Conservation (phyloP, 2,329 filamentous ascomycete genomes). For the Beauveria rudraprayagi region DNA sequence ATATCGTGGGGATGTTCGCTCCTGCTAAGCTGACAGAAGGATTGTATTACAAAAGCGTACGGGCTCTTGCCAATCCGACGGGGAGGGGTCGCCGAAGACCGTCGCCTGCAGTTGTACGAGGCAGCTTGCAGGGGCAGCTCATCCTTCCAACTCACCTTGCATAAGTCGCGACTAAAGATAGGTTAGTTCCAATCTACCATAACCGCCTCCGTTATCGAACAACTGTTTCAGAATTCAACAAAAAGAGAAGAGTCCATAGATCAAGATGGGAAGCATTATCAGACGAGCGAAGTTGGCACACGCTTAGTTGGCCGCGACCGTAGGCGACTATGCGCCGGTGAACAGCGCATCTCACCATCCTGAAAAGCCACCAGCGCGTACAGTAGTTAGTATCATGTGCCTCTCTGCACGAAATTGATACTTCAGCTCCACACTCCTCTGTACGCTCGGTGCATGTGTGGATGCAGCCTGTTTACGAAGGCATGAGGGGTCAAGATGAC, state of each 20-base stretch:
- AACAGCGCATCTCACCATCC: not conserved
- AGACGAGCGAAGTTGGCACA: not conserved
- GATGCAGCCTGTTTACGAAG: not conserved
- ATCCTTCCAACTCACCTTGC: not conserved
- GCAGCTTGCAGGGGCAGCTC: not conserved
- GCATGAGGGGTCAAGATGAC: too few species aligned
- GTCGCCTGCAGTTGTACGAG: not conserved
- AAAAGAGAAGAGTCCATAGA: not conserved
- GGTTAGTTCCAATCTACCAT: not conserved
- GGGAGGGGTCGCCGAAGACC: not conserved
- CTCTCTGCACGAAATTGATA: not conserved
- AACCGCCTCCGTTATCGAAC: not conserved
- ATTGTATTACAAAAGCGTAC: too few species aligned
- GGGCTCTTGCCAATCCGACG: not conserved
- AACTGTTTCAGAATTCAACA: not conserved
- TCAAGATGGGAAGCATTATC: not conserved
- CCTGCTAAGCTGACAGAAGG: too few species aligned
- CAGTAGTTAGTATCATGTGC: not conserved
- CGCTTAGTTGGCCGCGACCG: not conserved
- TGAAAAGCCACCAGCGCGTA: not conserved
- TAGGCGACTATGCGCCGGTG: not conserved
- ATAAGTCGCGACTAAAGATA: not conserved
- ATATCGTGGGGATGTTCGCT: too few species aligned
- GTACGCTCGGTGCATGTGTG: not conserved
- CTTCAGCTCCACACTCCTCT: not conserved